These are phyloP conservation scores for Chalciporus sphaerocephalus DNA, from an alignment of 768 basidiomycete species.

Conservation along the genomic window DNA sequence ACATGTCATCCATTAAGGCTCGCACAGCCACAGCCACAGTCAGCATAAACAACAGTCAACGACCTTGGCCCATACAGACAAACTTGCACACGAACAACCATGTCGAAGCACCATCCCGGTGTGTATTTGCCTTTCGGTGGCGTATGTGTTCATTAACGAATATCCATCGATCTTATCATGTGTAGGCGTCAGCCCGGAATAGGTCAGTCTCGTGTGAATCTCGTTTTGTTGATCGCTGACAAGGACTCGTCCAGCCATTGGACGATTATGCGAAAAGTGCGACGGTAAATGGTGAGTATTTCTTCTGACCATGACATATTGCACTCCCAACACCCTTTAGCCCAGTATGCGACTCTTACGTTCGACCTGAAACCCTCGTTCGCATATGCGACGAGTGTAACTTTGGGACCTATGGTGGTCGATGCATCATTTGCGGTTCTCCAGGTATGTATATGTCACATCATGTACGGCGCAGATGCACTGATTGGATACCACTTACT, in stretches of 20 bases:
- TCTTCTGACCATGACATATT: background rate
- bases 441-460: constrained; percentile 57
- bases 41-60: constrained; percentile 12
- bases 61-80: background rate
- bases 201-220: constrained; percentile 47
- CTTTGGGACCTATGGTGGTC: constrained; percentile 95
- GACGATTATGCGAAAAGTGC: constrained; percentile 97
- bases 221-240: constrained; percentile 7
- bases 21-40: constrained; percentile 14
- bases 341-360: constrained; percentile 98
- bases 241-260: constrained; percentile 63
- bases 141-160: background rate
- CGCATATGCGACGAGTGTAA: constrained; percentile 99
- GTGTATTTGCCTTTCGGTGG: constrained; percentile 1
- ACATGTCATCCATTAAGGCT: background rate
- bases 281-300: constrained; percentile 93
- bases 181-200: constrained; percentile 97
- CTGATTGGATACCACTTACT: background rate
- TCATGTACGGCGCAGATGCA: background rate
- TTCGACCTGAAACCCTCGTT: constrained; percentile 95
- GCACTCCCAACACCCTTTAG: constrained; percentile 37
- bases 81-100: constrained; percentile 30
- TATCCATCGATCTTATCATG: constrained; percentile 84
- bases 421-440: constrained; percentile 96
- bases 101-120: constrained; percentile 94